phyloP scores from a whole-genome alignment of 2,329 filamentous ascomycete genomes.

The Fusarium foetens region DNA sequence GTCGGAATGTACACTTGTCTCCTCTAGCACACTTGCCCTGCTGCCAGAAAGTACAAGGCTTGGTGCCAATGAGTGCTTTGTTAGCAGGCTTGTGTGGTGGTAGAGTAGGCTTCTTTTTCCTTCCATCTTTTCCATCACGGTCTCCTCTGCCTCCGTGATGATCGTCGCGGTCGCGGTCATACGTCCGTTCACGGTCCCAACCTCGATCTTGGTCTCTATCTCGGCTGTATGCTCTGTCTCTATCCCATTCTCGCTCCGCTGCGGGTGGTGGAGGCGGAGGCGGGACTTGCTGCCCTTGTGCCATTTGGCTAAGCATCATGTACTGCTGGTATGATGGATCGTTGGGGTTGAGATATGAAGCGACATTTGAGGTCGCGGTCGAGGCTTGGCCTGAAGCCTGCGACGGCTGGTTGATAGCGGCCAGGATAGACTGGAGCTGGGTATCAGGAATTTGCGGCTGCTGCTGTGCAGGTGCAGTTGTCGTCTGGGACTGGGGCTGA shows the following conservation, averaged over 20 bases:
- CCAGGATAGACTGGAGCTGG: conserved; percentile 57
- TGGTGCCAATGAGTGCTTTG: conserved; percentile 70
- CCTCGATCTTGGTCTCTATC: conserved; percentile 48
- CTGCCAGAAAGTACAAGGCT: conserved; percentile 75
- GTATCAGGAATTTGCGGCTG: conserved; percentile 49
- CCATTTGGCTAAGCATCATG: conserved; percentile 52
- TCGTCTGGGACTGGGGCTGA: conserved; percentile 28
- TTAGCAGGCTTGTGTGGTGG: conserved; percentile 60
- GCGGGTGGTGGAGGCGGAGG: conserved; percentile 40
- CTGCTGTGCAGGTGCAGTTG: conserved; percentile 35
- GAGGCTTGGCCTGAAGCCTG: conserved; percentile 40
- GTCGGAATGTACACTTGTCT: conserved; percentile 78
- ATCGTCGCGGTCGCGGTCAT: conserved; percentile 50
- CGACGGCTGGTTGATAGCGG: conserved; percentile 54
- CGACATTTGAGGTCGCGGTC: conserved; percentile 30
- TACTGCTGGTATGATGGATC: conserved; percentile 55
- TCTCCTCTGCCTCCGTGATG: conserved; percentile 47
- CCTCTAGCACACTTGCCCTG: conserved; percentile 79
- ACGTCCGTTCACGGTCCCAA: conserved; percentile 43
- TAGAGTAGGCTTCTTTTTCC: conserved; percentile 55
- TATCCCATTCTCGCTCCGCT: conserved; percentile 49
- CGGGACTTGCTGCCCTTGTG: conserved; percentile 47
- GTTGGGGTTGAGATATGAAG: conserved; percentile 49
- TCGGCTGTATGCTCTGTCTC: conserved; percentile 27
- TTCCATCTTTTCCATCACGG: conserved; percentile 51